A percentile compares a stretch with the other conserved stretches of the same genome.
Conservation (phyloP, 495 filamentous ascomycete genomes). For the Aspergillus avenaceus region DNA sequence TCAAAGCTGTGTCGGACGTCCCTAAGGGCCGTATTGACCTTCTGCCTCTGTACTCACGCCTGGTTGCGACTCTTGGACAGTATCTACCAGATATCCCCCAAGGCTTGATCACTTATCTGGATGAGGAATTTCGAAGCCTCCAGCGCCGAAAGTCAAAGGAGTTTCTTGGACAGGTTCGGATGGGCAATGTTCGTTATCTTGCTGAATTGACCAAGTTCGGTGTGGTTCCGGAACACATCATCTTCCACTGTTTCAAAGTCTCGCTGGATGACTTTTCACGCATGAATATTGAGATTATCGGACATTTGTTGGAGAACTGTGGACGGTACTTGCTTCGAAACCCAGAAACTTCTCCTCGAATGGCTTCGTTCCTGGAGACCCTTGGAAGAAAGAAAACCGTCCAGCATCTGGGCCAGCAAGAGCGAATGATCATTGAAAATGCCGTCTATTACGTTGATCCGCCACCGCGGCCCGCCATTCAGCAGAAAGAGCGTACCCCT, state of each 20-base stretch:
- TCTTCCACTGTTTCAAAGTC: slow-evolving; percentile 98
- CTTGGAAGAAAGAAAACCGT: slow-evolving; percentile 93
- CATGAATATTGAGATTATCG: slow-evolving; percentile 98
- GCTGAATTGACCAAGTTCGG: slow-evolving; percentile 98
- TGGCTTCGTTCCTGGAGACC: slow-evolving; percentile 91
- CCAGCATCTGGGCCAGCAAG: slow-evolving; percentile 90
- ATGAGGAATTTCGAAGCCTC: slow-evolving; percentile 94
- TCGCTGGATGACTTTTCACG: slow-evolving; percentile 96
- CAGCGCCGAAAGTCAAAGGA: slow-evolving; percentile 99
- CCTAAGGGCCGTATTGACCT: slow-evolving; percentile 91
- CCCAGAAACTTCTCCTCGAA: slow-evolving; percentile 86
- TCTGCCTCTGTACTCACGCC: slow-evolving; percentile 84
- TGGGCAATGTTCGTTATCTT: slow-evolving; percentile 92
- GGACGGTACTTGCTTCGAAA: slow-evolving; percentile 92
- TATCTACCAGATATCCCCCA: slow-evolving; percentile 92
- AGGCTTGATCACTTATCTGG: slow-evolving; percentile 87
- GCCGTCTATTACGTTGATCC: slow-evolving; percentile 98
- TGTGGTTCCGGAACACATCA: slow-evolving; percentile 95
- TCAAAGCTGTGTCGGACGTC: slow-evolving; percentile 90
- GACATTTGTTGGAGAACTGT: slow-evolving; percentile 95
- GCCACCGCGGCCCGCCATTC: slow-evolving; percentile 86
- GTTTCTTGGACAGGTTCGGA: slow-evolving; percentile 88
- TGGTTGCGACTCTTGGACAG: slow-evolving; percentile 88
- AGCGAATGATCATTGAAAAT: slow-evolving; percentile 98
- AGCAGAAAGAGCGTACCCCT: slow-evolving; percentile 92